Evolutionary conservation across 106 monocot genomes (phyloP), one percentile per base, ranked within the genome.

Genomic region (Acanthochlamys bracteata): DNA sequence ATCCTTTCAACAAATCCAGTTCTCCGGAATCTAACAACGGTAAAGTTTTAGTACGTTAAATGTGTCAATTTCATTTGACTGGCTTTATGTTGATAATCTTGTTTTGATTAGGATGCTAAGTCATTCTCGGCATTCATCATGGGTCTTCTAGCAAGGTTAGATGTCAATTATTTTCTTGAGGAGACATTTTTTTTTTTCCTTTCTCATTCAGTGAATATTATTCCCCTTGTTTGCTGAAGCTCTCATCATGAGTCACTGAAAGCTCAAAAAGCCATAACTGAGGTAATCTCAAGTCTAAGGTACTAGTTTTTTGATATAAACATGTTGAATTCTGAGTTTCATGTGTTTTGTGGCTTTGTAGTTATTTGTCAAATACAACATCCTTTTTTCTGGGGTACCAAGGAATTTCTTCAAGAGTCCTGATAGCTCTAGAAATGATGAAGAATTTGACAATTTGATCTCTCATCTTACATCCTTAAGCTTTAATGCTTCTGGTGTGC

Each of bases 201-300:
- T n/a, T n/a, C n/a, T n/a, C n/a, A n/a, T n/a, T n/a, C n/a, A n/a
- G n/a, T n/a, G n/a, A n/a, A n/a, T n/a, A n/a, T n/a, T n/a, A n/a
- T 70, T 33, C 24, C 13, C 16, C 24, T 0, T 66, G 47, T 21
- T 17, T 71, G 66, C 23, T 84, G 68, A 74, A 96, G 96, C 63
- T 92, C 92, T 22, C 98, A 98, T 75, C 92, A 92, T 82, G 98
- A 92, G 64, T 89, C 98, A 46, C 57, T 98, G 74, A 98, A 98
- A 75, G 80, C 75, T 56, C 98, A 98, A 67, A 98, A 98, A 81
- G 80, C 92, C 75, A 84, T 98, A 23, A 98, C 81, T 69, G 92
- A 98, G 87, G 98, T 98, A n/a, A 88, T 55, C 59, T 49, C 25
- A 57, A 20, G 43, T 22, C 53, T n/a, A 14, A 43, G 58, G 59